Evolutionary conservation across 2,329 filamentous ascomycete species (phyloP).

Genomic region (Amauroascus niger): DNA sequence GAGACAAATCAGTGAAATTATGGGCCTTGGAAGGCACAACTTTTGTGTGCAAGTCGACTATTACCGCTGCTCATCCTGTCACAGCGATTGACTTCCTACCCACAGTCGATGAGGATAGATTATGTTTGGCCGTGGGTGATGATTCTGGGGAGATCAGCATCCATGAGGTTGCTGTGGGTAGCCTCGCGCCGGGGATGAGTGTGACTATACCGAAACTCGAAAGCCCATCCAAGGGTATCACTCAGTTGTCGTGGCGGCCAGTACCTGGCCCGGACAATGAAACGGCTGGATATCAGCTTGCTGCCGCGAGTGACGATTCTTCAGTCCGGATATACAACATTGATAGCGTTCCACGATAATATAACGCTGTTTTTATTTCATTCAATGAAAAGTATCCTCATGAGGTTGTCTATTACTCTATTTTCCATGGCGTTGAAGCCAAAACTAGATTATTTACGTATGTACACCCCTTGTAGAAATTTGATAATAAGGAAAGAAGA

Average conservation of each 20-base stretch:
- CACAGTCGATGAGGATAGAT: constrained; percentile 20
- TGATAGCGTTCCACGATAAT: constrained; percentile 22
- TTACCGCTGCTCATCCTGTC: constrained; percentile 51
- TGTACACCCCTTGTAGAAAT: constrained; percentile 9
- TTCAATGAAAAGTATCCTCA: constrained; percentile 17
- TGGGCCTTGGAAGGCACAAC: constrained; percentile 44
- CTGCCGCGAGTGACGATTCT: constrained; percentile 40
- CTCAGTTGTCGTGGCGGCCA: constrained; percentile 62
- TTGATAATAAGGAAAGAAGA: neutral
- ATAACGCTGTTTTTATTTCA: constrained; percentile 5
- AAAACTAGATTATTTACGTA: constrained; percentile 14
- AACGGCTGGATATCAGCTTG: constrained; percentile 27
- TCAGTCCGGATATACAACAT: constrained; percentile 35
- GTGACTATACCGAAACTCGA: constrained; percentile 30
- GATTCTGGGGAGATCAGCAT: constrained; percentile 40
- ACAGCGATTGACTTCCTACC: constrained; percentile 61
- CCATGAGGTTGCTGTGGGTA: constrained; percentile 30
- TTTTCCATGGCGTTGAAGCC: constrained; percentile 20
- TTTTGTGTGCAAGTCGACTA: constrained; percentile 46
- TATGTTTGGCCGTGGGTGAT: constrained; percentile 39
- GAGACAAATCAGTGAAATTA: constrained; percentile 74
- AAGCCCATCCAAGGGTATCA: constrained; percentile 54
- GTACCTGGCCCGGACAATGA: constrained; percentile 10
- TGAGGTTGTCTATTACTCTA: neutral
- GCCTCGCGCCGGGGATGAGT: constrained; percentile 23